Evolutionary conservation across 805 yeast genomes (phyloP).

Genomic region (Ascoidea rubescens): DNA sequence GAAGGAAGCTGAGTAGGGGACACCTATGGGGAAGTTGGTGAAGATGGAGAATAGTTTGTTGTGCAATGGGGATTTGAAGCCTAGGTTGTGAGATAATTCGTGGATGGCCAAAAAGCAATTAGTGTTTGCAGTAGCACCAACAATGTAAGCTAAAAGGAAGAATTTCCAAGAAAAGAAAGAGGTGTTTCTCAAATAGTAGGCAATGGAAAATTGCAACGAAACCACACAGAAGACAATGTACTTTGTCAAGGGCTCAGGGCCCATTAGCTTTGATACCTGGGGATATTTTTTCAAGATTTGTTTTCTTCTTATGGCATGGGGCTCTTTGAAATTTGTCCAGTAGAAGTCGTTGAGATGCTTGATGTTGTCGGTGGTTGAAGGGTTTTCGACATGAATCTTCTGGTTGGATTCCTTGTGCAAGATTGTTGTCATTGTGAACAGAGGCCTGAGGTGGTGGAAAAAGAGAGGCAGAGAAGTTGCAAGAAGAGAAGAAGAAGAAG

Average conservation of each 20-base stretch:
- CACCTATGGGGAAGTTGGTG: conserved; percentile 75
- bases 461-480: neutral
- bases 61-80: conserved; percentile 64
- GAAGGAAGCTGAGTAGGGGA: conserved; percentile 80
- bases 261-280: conserved; percentile 64
- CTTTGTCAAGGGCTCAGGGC: conserved; percentile 78
- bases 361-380: conserved; percentile 5
- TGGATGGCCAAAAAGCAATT: conserved; percentile 80
- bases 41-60: conserved; percentile 68
- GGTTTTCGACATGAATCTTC: conserved; percentile 6
- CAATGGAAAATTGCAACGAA: conserved; percentile 47
- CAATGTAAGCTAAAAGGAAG: conserved; percentile 49
- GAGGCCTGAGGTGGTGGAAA: neutral
- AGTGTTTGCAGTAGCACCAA: conserved; percentile 82
- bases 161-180: conserved; percentile 39
- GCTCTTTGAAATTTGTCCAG: conserved; percentile 76
- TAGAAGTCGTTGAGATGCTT: conserved; percentile 44
- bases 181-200: conserved; percentile 46
- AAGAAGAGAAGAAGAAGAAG: too few relatives aligned
- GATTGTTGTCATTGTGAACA: conserved; percentile 2
- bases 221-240: conserved; percentile 60
- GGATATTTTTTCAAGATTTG: conserved; percentile 65
- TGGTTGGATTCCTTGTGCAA: conserved; percentile 9
- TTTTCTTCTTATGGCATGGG: conserved; percentile 65
- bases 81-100: conserved; percentile 75